Base-by-base conservation (phyloP, 2,329 filamentous ascomycete species). In the Seiridium unicorne region DNA sequence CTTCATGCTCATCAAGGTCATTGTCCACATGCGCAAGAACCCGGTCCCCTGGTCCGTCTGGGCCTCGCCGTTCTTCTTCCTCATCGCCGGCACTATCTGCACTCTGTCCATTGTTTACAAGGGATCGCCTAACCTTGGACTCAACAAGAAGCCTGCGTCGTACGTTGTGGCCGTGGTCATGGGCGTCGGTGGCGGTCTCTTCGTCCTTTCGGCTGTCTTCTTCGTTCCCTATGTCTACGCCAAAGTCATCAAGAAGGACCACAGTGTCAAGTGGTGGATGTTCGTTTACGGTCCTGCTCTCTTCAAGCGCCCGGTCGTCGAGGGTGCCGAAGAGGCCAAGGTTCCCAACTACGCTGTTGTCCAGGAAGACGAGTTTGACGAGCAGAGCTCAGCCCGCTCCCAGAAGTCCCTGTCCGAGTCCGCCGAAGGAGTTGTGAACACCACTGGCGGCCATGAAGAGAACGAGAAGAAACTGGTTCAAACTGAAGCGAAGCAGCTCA, bases 101-200 rank as follows among this genome's bases (percentile, higher is more conserved):
- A 90, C 89, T 0, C 81, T 93, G 4, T 91, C 88, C 48, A 87
- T 93, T 67, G 89, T 93, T 66, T 92, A 91, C 83, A 92, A 93
- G 81, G 90, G 90, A 38, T 91, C 89, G 8, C 89, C 90, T 32
- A 87, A 80, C 61, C 82, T 91, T 36, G 81, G 82, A 31, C 78
- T 91, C 35, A 80, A 77, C 77, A 84, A 88, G 75, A 89, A 88
- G 79, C 87, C 89, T 1, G 73, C 74, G 7, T 87, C 84, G 82
- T 92, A 85, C 69, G 84, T 92, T 62, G 88, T 81, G 9, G 76
- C 83, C 11, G 88, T 92, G 62, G 88, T 86, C 18, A 69, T 92
- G 62, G 88, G 89, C 46, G 81, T 79, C 42, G 89, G 89, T 62
- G 78, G 74, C 51, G 89, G 85, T 60, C 75, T 92, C 40, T 79